Base-by-base conservation (phyloP, 495 filamentous ascomycete genomes). In the Barbatosphaeria neglecta region DNA sequence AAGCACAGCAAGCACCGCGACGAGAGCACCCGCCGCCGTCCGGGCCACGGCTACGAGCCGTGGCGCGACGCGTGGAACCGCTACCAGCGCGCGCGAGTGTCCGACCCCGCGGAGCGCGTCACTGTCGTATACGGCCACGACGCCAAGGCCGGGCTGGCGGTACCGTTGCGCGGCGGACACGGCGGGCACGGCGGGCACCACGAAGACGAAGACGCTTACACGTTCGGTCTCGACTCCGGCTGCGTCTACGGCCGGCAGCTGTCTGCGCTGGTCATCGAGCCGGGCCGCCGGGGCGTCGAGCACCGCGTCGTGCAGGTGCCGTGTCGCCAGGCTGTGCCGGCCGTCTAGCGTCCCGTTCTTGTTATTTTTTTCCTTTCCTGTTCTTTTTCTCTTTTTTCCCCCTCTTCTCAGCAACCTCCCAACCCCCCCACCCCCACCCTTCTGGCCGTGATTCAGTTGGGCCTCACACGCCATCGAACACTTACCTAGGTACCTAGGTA, bases 121-220 rank as follows among this genome's bases (percentile, higher is more conserved):
- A 82, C 83, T 17, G 73, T 74, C 2, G 77, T 92, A 41, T 98
- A 95, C 58, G 92, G 90, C 3, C 92, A 98, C 58, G 86, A 97
- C 60, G 76, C 86, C 33, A 78, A 78, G 35, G 60, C 65, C 0
- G 86, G 85, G 0, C 72, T 94, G 16, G 78, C 82, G 35, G 61
- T 85, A 6, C 59, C 61, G 3, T 47, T n/a, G n/a, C n/a, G n/a
- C n/a, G n/a, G n/a, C n/a, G n/a, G n/a, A n/a, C n/a, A n/a, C n/a
- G n/a, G n/a, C n/a, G n/a, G n/a, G n/a, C n/a, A n/a, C n/a, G n/a
- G n/a, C n/a, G n/a, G 50, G 20, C 23, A 10, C 9, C 9, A 15
- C 10, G 31, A 35, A 19, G 22, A 18, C 20, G 18, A 22, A 10
- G 62, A 75, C 38, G 65, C 64, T 24, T 93, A 88, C 59, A 83